These are phyloP conservation scores for Dissophora globulifera DNA, from an alignment of 192 early-diverging fungal genomes.

Conservation along the genomic window DNA sequence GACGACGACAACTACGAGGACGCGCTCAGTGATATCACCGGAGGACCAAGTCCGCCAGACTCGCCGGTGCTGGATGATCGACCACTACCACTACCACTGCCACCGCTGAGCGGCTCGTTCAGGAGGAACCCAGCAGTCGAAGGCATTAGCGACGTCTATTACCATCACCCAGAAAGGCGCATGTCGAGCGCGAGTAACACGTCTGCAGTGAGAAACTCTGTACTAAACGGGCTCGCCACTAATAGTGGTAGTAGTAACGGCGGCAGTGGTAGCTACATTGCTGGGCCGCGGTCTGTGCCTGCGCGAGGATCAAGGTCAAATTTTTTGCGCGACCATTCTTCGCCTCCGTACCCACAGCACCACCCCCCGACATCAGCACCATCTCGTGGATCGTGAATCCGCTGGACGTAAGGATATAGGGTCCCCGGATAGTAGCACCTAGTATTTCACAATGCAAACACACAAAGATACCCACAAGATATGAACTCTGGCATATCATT, in stretches of 20 bases:
- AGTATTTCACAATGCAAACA: no score
- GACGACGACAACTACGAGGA: no score
- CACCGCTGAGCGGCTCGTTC: background rate
- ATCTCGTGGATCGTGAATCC: no score
- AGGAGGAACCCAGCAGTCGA: constrained; percentile 35
- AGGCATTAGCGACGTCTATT: constrained; percentile 43
- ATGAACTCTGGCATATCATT: no score
- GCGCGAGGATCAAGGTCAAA: constrained; percentile 15
- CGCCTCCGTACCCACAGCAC: background rate
- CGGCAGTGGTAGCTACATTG: background rate
- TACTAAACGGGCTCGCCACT: no score
- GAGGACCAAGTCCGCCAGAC: constrained; percentile 15
- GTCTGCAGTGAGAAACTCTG: constrained; percentile 3
- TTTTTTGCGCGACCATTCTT: constrained; percentile 11
- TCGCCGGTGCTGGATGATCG: background rate
- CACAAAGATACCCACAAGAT: no score
- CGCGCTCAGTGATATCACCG: constrained; percentile 22
- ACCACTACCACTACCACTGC: no score
- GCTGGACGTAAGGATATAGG: no score
- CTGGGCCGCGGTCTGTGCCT: constrained; percentile 15
- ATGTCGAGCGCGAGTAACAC: constrained; percentile 15
- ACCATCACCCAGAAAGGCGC: constrained; percentile 47
- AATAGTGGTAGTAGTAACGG: constrained; percentile 1
- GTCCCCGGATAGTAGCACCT: no score
- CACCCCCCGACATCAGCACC: constrained; percentile 6